Conservation (phyloP, 192 early-diverging fungal species). For the Umbelopsis sp. region DNA sequence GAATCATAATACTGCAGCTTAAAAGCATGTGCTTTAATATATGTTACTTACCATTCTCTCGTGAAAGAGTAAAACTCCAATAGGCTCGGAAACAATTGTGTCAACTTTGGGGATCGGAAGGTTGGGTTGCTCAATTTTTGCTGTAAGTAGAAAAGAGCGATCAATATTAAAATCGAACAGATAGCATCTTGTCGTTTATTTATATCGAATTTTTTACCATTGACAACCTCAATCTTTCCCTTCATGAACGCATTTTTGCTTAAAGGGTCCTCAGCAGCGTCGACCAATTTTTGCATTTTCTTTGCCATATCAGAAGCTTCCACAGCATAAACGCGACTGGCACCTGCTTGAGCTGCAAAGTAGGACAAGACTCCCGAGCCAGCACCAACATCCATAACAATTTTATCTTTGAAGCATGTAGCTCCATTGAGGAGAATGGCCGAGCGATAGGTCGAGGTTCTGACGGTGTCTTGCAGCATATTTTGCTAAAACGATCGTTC, state of each 20-base stretch:
- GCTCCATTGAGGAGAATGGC: conserved; percentile 85
- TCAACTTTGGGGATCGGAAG: conserved; percentile 82
- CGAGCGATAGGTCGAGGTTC: conserved; percentile 93
- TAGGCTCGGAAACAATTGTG: conserved; percentile 95
- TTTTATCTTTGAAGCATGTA: conserved; percentile 74
- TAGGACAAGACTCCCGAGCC: conserved; percentile 95
- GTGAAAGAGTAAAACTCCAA: conserved; percentile 95
- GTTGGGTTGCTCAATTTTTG: conserved; percentile 86
- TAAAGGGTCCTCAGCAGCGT: conserved; percentile 52
- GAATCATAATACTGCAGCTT: conserved; percentile 9
- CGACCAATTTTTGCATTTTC: conserved; percentile 84
- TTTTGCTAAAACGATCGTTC: conserved; percentile 72
- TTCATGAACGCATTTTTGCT: conserved; percentile 74
- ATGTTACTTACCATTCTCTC: conserved; percentile 83
- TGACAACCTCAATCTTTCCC: conserved; percentile 79
- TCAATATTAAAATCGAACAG: neutral
- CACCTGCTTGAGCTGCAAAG: conserved; percentile 93
- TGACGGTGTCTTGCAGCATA: conserved; percentile 94
- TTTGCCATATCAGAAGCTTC: conserved; percentile 95
- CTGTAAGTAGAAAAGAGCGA: conserved; percentile 33
- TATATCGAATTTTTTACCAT: conserved; percentile 47
- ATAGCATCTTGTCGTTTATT: neutral
- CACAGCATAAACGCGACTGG: conserved; percentile 92
- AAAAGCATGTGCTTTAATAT: neutral
- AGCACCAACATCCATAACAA: conserved; percentile 94